Evolutionary conservation across 345 rosid genomes (phyloP).

Genomic region (Ricinus communis): DNA sequence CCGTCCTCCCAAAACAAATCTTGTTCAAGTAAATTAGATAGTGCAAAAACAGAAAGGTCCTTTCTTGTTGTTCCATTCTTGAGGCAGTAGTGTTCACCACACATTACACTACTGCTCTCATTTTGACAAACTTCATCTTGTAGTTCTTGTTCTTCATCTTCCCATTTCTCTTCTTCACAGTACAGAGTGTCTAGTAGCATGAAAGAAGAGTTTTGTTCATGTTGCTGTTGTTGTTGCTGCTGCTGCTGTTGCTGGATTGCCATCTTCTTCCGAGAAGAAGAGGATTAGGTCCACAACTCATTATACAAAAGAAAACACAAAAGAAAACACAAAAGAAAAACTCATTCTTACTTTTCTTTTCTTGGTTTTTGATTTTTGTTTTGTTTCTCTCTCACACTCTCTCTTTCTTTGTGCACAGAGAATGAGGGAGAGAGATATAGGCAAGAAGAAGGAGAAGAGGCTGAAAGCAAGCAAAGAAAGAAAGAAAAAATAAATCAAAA

Average conservation of each 20-base stretch:
- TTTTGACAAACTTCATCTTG: background rate
- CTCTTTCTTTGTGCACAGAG: slow-evolving; percentile 6
- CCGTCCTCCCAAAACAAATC: slow-evolving; percentile 78
- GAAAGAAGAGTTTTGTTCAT: slow-evolving; percentile 13
- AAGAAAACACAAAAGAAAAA: background rate
- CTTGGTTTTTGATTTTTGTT: background rate
- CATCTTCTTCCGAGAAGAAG: slow-evolving; percentile 38
- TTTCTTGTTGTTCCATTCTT: background rate
- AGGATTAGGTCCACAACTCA: slow-evolving; percentile 18
- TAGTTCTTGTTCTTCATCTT: slow-evolving; percentile 15
- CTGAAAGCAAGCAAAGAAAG: slow-evolving; percentile 16
- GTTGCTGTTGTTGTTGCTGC: background rate
- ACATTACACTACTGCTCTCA: background rate
- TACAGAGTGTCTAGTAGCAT: slow-evolving; percentile 20
- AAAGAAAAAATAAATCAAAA: slow-evolving; percentile 6
- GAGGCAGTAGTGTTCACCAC: too few species aligned
- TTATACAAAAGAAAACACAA: slow-evolving; percentile 20
- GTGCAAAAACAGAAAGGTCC: slow-evolving; percentile 29
- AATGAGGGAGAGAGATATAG: too few species aligned
- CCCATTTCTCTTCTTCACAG: slow-evolving; percentile 35
- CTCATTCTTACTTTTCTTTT: background rate
- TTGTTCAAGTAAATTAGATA: slow-evolving; percentile 44
- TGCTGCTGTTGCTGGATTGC: background rate
- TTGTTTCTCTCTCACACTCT: slow-evolving; percentile 23
- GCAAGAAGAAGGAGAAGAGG: slow-evolving; percentile 23